These are phyloP conservation scores for Yarrowia yakushimensis DNA, from an alignment of 805 yeast species.

Conservation along the genomic window DNA sequence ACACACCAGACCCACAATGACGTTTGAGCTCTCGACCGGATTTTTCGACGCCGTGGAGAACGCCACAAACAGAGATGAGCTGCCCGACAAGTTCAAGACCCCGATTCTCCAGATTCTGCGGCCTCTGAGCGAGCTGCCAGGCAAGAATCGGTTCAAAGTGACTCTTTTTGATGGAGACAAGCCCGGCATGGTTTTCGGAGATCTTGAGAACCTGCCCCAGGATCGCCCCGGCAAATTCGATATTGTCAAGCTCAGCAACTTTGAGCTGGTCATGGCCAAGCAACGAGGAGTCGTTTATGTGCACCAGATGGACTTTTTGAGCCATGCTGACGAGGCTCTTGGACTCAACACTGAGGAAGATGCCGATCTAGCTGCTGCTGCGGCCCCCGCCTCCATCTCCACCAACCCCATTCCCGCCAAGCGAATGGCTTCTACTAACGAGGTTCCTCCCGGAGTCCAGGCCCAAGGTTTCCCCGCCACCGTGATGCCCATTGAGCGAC, in stretches of 20 bases:
- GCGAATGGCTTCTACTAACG: constrained; percentile 12
- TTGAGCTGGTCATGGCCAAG: constrained; percentile 5
- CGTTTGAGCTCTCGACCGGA: constrained; percentile 4
- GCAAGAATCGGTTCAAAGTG: constrained; percentile 14
- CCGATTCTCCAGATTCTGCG: constrained; percentile 3
- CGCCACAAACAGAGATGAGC: not conserved
- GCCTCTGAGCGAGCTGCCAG: constrained; percentile 4
- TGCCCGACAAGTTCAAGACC: not conserved
- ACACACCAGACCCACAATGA: not conserved
- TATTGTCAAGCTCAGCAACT: not conserved
- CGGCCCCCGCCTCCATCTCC: not conserved
- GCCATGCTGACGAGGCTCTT: constrained; percentile 12
- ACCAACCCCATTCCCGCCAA: not conserved
- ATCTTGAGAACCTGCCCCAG: constrained; percentile 2
- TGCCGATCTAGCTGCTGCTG: not conserved
- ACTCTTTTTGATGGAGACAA: constrained; percentile 5
- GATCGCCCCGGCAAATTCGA: not conserved
- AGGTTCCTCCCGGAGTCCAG: constrained; percentile 10
- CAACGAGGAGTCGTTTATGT: constrained; percentile 10
- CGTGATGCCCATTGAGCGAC: constrained; percentile 72
- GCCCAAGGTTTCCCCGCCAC: constrained; percentile 34
- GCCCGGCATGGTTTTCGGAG: constrained; percentile 19
- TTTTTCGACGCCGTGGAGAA: constrained; percentile 9
- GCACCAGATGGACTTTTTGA: not conserved
- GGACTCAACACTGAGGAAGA: not conserved